These are phyloP conservation scores for Lodderomyces theae DNA, from an alignment of 1,139 yeast genomes.

Conservation along the genomic window DNA sequence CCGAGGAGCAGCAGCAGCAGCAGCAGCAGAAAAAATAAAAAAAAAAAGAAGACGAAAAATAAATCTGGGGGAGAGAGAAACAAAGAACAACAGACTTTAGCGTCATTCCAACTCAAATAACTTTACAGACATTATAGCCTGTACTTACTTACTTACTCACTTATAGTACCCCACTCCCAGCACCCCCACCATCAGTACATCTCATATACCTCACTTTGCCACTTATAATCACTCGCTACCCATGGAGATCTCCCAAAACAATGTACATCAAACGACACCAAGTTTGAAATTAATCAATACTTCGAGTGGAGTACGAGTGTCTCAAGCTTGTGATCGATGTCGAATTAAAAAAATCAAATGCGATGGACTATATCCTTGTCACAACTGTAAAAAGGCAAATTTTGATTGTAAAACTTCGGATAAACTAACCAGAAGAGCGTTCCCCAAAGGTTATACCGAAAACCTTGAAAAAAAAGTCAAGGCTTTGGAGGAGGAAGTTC, in stretches of 20 bases:
- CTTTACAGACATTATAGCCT: no score
- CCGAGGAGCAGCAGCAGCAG: no score
- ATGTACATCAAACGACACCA: conserved; percentile 11
- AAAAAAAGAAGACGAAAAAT: no score
- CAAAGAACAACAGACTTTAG: no score
- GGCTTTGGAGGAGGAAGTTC: conserved; percentile 58
- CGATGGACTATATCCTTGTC: conserved; percentile 70
- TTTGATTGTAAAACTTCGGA: conserved; percentile 71
- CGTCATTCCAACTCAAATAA: no score
- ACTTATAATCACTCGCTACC: no score
- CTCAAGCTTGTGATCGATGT: conserved; percentile 82
- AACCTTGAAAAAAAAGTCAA: conserved; percentile 62
- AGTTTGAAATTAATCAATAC: conserved; percentile 42
- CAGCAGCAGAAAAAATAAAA: no score
- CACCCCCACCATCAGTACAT: no score
- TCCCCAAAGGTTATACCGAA: conserved; percentile 76
- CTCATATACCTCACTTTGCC: no score
- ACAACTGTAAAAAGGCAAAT: conserved; percentile 61
- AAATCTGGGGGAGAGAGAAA: no score
- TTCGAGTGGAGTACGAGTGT: conserved; percentile 47
- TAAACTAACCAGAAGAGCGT: conserved; percentile 67
- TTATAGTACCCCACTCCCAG: no score
- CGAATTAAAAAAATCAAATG: conserved; percentile 74
- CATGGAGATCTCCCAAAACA: neutral
- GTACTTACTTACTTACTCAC: no score